Evolutionary conservation across 495 filamentous ascomycete genomes (phyloP), one percentile per base, ranked within the genome.

Genomic region (Penicillium argentinense): DNA sequence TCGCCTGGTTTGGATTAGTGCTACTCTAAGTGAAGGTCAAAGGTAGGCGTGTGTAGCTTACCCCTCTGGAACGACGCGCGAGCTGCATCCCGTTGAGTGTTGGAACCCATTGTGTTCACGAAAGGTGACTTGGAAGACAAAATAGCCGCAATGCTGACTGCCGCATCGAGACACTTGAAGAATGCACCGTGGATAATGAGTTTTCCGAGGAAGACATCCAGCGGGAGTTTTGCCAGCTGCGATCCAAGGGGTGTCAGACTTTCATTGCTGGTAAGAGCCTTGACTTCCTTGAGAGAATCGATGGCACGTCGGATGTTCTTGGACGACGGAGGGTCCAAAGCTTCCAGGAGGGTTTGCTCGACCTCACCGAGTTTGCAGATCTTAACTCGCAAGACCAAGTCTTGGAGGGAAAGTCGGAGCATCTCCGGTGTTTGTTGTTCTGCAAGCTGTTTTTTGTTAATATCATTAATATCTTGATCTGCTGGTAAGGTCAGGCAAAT

Each of bases 341-440:
- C 93, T 64, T 93, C 81, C n/a, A 85, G 77, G 4, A 98, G 75
- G 0, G 90, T 95, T 50, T 90, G 79, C 57, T 96, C 92, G 39
- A 97, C 91, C 37, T 85, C 83, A 3, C 93, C 93, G 39, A 98
- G 77, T 57, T 91, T 93, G 70, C 91, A 98, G 26, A 95, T 93
- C 69, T 98, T 98, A 51, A 97, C 89, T n/a, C 93, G 84, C 51
- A 98, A 84, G 7, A 91, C 88, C 3, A 97, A 79, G 54, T 98
- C 93, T 67, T 97, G 92, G 8, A 98, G 69, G 0, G 91, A 96
- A 5, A 98, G 77, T 2, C 93, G 85, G 32, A 97, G 83, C 79
- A 98, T 90, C 63, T 98, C 93, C 0, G 93, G 93, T 0, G 87
- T 95, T 71, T 97, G 93, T 59, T 96, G 88, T 39, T 91, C 89